A percentile compares a stretch with the other conserved stretches of the same genome.
These are phyloP conservation scores for Arthrobotrys iridis DNA, from an alignment of 2,329 filamentous ascomycete genomes.

Conservation along the genomic window DNA sequence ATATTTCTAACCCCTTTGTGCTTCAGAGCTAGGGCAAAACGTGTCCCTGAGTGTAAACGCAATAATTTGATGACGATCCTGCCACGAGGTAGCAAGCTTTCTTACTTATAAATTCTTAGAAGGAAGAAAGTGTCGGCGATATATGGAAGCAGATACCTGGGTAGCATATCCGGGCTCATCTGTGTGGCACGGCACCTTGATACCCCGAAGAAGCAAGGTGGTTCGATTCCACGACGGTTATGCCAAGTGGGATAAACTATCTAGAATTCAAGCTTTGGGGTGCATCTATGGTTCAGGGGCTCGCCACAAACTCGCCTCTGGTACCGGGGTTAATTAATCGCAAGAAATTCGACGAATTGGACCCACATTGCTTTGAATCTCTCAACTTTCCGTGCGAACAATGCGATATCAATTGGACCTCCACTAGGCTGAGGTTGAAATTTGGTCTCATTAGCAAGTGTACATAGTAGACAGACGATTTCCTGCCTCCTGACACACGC, in stretches of 20 bases:
- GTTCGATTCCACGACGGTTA: neutral
- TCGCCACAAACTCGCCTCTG: constrained; percentile 45
- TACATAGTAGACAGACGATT: constrained; percentile 20
- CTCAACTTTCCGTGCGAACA: constrained; percentile 35
- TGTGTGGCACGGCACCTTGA: neutral
- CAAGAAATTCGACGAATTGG: constrained; percentile 43
- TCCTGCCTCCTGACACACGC: constrained; percentile 18
- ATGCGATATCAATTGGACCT: constrained; percentile 3
- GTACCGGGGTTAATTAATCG: constrained; percentile 54
- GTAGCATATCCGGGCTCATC: neutral
- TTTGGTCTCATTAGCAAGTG: neutral
- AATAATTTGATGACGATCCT: constrained; percentile 28
- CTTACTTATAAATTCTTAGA: neutral
- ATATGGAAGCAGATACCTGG: neutral
- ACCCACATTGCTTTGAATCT: constrained; percentile 39
- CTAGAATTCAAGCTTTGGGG: constrained; percentile 20
- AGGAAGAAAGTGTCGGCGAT: neutral
- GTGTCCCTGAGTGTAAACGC: constrained; percentile 28
- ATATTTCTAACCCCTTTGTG: constrained; percentile 12
- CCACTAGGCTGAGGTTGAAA: neutral
- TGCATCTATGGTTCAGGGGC: constrained; percentile 53
- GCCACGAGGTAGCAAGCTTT: constrained; percentile 41
- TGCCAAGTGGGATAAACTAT: constrained; percentile 12
- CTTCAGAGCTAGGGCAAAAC: constrained; percentile 31
- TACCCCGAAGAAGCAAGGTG: constrained; percentile 1